Percentiles rank a stretch among this genome's conserved stretches.
Conservation (phyloP, 148 eudicot species). For the Polygonum aviculare region DNA sequence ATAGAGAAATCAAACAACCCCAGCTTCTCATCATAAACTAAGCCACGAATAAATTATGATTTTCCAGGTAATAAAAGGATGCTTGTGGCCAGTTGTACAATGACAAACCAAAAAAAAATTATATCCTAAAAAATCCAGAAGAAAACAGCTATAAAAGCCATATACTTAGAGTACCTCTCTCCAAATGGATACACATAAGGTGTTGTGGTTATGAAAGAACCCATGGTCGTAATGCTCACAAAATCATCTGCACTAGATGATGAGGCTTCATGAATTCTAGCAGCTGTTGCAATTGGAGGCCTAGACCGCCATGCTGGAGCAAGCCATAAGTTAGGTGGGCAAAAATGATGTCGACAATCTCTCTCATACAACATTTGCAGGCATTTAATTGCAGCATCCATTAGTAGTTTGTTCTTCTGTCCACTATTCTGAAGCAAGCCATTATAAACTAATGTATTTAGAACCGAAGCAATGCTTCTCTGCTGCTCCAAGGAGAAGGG, state of each 20-base stretch:
- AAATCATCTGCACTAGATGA: conserved; percentile 51
- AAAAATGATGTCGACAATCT: conserved; percentile 87
- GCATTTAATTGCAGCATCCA: conserved; percentile 77
- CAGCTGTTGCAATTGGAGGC: conserved; percentile 90
- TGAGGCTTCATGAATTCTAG: conserved; percentile 73
- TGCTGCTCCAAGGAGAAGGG: conserved; percentile 93
- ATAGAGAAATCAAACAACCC: neutral
- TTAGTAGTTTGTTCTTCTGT: conserved; percentile 33
- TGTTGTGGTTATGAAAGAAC: conserved; percentile 64
- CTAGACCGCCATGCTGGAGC: conserved; percentile 73
- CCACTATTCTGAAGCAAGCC: conserved; percentile 42
- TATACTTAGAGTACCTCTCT: conserved; percentile 51
- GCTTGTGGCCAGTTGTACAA: neutral
- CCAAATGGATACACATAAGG: conserved; percentile 93
- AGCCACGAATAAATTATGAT: neutral
- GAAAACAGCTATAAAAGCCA: conserved; percentile 3
- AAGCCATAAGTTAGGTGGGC: conserved; percentile 86
- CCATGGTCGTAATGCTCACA: conserved; percentile 41
- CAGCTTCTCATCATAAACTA: neutral
- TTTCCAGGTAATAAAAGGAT: neutral
- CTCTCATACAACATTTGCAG: conserved; percentile 91
- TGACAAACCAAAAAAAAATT: neutral
- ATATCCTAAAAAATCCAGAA: neutral
- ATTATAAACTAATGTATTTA: conserved; percentile 81
- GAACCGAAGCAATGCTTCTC: conserved; percentile 71